Conservation (phyloP, 1,284 basidiomycete species). For the Taiwanofungus camphoratus region DNA sequence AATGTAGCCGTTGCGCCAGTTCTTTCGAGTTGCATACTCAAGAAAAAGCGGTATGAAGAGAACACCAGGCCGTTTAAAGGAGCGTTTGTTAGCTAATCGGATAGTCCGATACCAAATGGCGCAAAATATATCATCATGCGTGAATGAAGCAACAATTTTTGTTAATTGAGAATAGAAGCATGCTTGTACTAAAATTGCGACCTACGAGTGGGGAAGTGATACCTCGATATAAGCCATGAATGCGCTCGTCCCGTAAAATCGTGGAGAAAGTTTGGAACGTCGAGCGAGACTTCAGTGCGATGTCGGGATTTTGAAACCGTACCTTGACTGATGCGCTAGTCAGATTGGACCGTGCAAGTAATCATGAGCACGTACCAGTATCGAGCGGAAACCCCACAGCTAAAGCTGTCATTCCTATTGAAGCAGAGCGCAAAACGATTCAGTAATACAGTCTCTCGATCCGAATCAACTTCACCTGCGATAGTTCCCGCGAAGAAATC, state of each 20-base stretch:
- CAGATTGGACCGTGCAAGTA: background rate
- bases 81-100: slow-evolving; percentile 55
- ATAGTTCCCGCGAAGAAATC: slow-evolving; percentile 74
- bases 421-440: slow-evolving; percentile 1
- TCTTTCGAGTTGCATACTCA: slow-evolving; percentile 50
- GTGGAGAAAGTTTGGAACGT: slow-evolving; percentile 57
- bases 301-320: slow-evolving; percentile 60
- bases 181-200: no score
- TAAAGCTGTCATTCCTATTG: slow-evolving; percentile 55
- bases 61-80: slow-evolving; percentile 75
- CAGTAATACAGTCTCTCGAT: slow-evolving; percentile 1
- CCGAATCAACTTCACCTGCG: slow-evolving; percentile 36
- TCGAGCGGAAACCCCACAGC: slow-evolving; percentile 71
- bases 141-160: background rate
- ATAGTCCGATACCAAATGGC: no score
- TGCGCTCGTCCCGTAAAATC: slow-evolving; percentile 61
- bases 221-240: slow-evolving; percentile 66
- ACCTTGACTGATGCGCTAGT: slow-evolving; percentile 53
- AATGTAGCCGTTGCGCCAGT: slow-evolving; percentile 49
- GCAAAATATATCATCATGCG: background rate
- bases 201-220: slow-evolving; percentile 65
- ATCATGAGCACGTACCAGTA: slow-evolving; percentile 42
- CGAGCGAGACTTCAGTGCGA: slow-evolving; percentile 50
- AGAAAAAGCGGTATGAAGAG: slow-evolving; percentile 65
- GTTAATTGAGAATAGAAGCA: background rate